Evolutionary conservation across 176 grass and related monocot species (phyloP), one percentile per base, ranked within the genome.

Genomic region (Miscanthus lutarioriparius): DNA sequence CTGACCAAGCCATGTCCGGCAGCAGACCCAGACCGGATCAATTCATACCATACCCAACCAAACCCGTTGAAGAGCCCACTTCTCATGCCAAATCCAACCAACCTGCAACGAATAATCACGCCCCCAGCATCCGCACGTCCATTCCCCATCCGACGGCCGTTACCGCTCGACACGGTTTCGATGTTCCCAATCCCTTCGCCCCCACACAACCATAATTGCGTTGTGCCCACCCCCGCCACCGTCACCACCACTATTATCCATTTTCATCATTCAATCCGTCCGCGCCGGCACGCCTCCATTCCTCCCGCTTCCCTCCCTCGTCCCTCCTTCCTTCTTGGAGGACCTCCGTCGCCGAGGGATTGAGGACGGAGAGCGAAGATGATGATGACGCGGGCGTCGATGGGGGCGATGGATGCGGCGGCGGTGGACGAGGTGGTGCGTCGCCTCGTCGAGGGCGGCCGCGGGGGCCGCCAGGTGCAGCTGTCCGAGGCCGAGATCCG

Each of bases 401-500:
- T 91, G 88, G 88, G 81, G 63, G 74, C 68, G 17, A 92, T 94
- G 92, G 92, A 94, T 15, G 88, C 83, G 19, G 68, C 86, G 48
- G 92, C 83, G 64, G 75, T 97, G 80, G 94, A 97, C 81, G 92
- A 97, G 67, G 65, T 94, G 20, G 67, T 97, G 58, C 86, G 88
- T 45, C 88, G 94, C 39, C 76, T 97, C 15, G 53, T 92, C 6
- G 91, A 93, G 40, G 94, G 90, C 26, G 92, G 92, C 75, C 84
- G 92, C 54, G 74, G 71, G 12, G 88, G 90, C 20, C 82, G 76
- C 39, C 95, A 94, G 95, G 95, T 97, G 45, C 86, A 90, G 84
- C 64, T 97, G 37, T 97, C 92, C n/a, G 95, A 97, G 91, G 84
- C 90, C 74, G 95, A 94, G 92, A 97, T 97, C 80, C 90, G 95